Conservation (phyloP, 2,329 filamentous ascomycete species). For the Beauveria sp. region DNA sequence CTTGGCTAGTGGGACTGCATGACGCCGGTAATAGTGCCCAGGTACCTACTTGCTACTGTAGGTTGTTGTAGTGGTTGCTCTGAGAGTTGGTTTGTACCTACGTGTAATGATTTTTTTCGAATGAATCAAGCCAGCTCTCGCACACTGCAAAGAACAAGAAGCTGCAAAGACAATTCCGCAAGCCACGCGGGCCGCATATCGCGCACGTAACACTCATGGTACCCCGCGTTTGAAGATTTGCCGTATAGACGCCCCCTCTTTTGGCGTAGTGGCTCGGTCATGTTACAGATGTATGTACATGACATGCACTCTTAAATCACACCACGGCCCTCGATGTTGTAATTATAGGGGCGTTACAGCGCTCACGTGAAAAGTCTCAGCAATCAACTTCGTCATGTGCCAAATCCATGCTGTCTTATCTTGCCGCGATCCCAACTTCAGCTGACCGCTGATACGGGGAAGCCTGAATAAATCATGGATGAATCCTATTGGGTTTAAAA, state of each 20-base stretch:
- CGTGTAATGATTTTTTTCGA: neutral
- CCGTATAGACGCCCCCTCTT: conserved; percentile 2
- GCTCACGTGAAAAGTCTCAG: neutral
- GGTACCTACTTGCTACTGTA: neutral
- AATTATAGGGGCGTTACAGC: too few relatives aligned
- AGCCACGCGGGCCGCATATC: neutral
- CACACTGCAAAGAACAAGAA: neutral
- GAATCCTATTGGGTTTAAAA: neutral
- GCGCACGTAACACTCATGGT: neutral
- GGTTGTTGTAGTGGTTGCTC: too few relatives aligned
- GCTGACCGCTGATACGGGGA: neutral
- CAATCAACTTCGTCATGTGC: neutral
- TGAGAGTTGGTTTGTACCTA: neutral
- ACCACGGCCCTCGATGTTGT: neutral
- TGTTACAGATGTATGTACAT: conserved; percentile 1
- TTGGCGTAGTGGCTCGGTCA: neutral
- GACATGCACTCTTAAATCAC: neutral
- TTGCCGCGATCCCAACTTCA: neutral
- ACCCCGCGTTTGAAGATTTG: conserved; percentile 6
- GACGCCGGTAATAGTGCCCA: neutral
- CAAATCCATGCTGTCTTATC: neutral
- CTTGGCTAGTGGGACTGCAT: neutral
- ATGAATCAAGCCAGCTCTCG: neutral
- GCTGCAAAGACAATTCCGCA: neutral
- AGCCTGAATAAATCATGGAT: neutral